Conservation (phyloP, 345 rosid species). For the Ceriops tagal region DNA sequence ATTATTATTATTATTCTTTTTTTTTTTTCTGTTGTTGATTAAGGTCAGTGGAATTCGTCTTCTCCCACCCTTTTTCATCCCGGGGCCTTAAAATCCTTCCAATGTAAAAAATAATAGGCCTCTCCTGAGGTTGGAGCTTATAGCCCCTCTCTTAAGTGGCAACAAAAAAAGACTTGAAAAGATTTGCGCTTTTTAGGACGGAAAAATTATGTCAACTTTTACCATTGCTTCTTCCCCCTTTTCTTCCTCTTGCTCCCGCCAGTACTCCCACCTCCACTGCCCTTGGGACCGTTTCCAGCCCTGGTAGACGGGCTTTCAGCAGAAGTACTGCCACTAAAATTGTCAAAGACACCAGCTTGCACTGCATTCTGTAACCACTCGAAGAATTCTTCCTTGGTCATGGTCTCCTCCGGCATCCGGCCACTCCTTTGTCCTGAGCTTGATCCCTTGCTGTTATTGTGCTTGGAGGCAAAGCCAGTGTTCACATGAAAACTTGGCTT, state of each 20-base stretch:
- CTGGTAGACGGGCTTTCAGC: slow-evolving; percentile 42
- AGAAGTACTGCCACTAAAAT: slow-evolving; percentile 29
- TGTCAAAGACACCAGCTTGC: slow-evolving; percentile 74
- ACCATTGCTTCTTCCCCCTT: slow-evolving; percentile 84
- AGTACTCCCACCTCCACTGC: slow-evolving; percentile 27
- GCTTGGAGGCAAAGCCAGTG: slow-evolving; percentile 61
- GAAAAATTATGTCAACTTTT: slow-evolving; percentile 16
- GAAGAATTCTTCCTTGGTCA: slow-evolving; percentile 83
- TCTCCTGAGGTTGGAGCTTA: background rate
- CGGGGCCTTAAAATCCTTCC: slow-evolving; percentile 2
- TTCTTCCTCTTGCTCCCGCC: slow-evolving; percentile 61
- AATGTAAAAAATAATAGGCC: slow-evolving; percentile 5
- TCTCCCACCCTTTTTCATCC: background rate
- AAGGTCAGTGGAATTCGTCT: background rate
- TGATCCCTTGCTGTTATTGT: slow-evolving; percentile 45
- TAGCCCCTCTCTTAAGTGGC: slow-evolving; percentile 4
- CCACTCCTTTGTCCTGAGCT: slow-evolving; percentile 61
- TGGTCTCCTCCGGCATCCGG: slow-evolving; percentile 67
- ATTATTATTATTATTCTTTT: no score
- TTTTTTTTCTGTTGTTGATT: no score
- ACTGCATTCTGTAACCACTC: slow-evolving; percentile 92
- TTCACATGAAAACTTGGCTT: slow-evolving; percentile 97
- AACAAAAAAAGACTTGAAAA: slow-evolving; percentile 13
- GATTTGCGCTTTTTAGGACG: background rate
- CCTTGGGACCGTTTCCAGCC: slow-evolving; percentile 39